Base-by-base conservation (phyloP, 73 alveolate species). In the Uronychia binucleata region DNA sequence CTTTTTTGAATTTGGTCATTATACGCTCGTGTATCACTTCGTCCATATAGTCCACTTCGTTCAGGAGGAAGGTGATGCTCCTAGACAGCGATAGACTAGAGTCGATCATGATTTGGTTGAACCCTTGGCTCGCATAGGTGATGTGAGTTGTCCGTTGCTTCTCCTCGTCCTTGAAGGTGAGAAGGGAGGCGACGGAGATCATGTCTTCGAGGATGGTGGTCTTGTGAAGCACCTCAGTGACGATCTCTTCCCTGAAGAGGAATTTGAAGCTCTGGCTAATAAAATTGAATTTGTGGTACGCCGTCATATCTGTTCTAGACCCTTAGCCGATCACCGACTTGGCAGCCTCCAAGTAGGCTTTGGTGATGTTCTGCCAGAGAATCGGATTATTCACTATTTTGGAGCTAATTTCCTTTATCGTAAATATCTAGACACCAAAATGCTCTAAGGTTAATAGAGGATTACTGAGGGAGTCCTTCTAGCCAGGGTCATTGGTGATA, bases 191-290 rank as follows among this genome's bases (percentile, higher is more conserved):
- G 25, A 33, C 34, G 33, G 30, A 77, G 0, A 86, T 76, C 28
- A 86, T 58, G 1, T 58, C 46, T 35, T 86, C 92, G 31, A 86
- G 46, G 74, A 86, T 46, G 60, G 29, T 67, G 30, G 92, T 86
- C 59, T 86, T 80, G 28, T 77, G 28, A 0, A 78, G n/a, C 1
- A 31, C 14, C 34, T 78, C 34, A 13, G 77, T 32, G 26, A 86
- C 77, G 19, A 81, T 58, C 67, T 79, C 59, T 28, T 79, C 78
- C 31, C 92, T 77, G 33, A 75, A 25, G n/a, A 86, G 67, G 67
- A 78, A 86, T 60, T 86, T 86, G 46, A 86, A 57, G 77, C 78
- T 87, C 26, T 29, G 58, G 0, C 78, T 14, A 58, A 46, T 46
- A 19, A 5, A 46, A 19, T 19, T 46, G 67, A 46, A 46, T 19